Base-by-base conservation (phyloP, 2,329 filamentous ascomycete genomes). In the Monilinia polystroma region DNA sequence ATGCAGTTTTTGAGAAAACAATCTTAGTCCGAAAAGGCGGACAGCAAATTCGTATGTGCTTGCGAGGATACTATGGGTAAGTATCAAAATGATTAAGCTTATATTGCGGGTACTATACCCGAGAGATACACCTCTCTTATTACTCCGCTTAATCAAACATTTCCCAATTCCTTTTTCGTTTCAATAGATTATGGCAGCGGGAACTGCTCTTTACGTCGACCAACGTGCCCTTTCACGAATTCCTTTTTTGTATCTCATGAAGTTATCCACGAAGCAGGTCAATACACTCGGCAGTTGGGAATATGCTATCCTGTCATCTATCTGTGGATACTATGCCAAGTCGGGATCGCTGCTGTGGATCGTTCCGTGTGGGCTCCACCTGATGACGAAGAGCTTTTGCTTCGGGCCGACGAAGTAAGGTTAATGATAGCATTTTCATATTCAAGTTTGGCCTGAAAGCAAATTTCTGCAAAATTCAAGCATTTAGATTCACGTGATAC, bases 261-360 rank as follows among this genome's bases (percentile, higher is more conserved):
- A 38, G 2, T 35, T 11, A 29, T 35, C 2, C 20, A 51, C 7
- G 20, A 60, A 51, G 20, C n/a, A 51, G 3, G 35, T 20, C 29
- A 38, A 20, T 47, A 47, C 26, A 14, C 41, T 35, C 32, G 2
- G 58, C n/a, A 4, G 32, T 26, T 16, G 4, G 29, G 14, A 62
- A 26, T n/a, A 26, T 60, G 20, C 43, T 23, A 20, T 60, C 32
- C 20, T 20, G 2, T 12, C 23, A 49, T 60, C 43, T 51, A 26
- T 52, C 14, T 38, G 45, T 62, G 29, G 45, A 38, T 45, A 60
- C 58, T 62, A 26, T 62, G 58, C 58, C 58, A 38, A 62, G 45
- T 51, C 58, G 20, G n/a, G 32, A 62, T 51, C 58, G n/a, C 45
- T 41, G 23, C 8, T 62, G 29, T 62, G 58, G 45, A 29, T 47